Percentiles rank a stretch among this genome's conserved stretches.
phyloP scores from a whole-genome alignment of 225 moss, liverwort and hornwort genomes.

The Marchantia paleacea region DNA sequence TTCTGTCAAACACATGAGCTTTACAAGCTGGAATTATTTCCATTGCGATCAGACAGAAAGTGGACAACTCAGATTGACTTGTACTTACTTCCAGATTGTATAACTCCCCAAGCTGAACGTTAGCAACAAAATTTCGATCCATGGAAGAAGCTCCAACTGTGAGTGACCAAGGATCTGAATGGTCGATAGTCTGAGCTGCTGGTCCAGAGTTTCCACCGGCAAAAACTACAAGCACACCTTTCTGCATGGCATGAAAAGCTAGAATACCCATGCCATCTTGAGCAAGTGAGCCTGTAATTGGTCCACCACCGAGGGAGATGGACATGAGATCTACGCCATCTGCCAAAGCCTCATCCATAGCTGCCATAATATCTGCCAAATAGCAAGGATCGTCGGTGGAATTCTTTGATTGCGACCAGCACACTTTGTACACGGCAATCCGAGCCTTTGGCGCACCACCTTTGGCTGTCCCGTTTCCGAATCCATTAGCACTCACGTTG shows the following conservation, averaged over 20 bases:
- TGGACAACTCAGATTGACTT: not conserved
- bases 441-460: conserved; percentile 61
- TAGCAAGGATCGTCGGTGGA: conserved; percentile 28
- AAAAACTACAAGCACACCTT: conserved; percentile 52
- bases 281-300: conserved; percentile 35
- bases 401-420: conserved; percentile 33
- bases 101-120: not conserved
- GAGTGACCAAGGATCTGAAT: conserved; percentile 66
- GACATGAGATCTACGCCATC: conserved; percentile 72
- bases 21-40: not conserved
- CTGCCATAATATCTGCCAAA: conserved; percentile 66
- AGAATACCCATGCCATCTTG: conserved; percentile 55
- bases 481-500: conserved; percentile 52
- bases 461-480: conserved; percentile 59
- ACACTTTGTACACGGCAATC: conserved; percentile 65
- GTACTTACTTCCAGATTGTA: not conserved
- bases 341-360: conserved; percentile 53
- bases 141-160: conserved; percentile 60
- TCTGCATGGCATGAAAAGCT: conserved; percentile 55
- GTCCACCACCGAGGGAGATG: conserved; percentile 40
- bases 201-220: conserved; percentile 53
- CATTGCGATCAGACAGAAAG: not conserved
- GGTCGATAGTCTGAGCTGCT: conserved; percentile 5
- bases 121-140: conserved; percentile 40
- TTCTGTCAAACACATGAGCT: not conserved